Percentiles rank a stretch among this genome's conserved stretches.
Conservation (phyloP, 2,329 filamentous ascomycete species). For the Macrophomina tecta region DNA sequence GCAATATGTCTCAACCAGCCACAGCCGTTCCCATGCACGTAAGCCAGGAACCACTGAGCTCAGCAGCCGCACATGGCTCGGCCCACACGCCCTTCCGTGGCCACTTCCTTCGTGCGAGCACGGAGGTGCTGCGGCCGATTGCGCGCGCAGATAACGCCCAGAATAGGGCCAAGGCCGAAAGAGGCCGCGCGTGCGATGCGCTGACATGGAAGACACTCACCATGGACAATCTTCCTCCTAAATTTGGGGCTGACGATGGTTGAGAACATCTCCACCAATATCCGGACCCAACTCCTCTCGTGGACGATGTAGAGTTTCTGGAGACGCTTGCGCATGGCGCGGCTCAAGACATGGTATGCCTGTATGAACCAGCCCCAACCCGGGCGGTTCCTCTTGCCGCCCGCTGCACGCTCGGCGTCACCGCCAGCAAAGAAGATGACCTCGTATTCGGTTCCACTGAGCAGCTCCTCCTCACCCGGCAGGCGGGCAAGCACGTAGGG, state of each 20-base stretch:
- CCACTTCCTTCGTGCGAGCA: not conserved
- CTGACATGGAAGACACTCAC: slow-evolving; percentile 39
- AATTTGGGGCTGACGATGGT: slow-evolving; percentile 65
- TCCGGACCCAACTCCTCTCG: slow-evolving; percentile 62
- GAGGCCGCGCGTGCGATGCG: not conserved
- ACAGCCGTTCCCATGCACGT: not conserved
- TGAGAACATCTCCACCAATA: slow-evolving; percentile 62
- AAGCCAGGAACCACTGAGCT: slow-evolving; percentile 23
- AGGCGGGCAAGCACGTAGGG: slow-evolving; percentile 62
- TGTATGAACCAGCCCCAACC: slow-evolving; percentile 64
- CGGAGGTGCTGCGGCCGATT: not conserved
- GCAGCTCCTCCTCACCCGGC: slow-evolving; percentile 61
- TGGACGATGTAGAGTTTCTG: slow-evolving; percentile 64
- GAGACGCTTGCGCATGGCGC: slow-evolving; percentile 61
- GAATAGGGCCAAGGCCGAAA: not conserved
- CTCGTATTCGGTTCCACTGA: slow-evolving; percentile 61
- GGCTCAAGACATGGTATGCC: slow-evolving; percentile 61
- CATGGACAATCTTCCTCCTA: slow-evolving; percentile 62
- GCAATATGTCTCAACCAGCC: not conserved
- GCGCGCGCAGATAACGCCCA: not conserved
- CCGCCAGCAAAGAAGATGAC: slow-evolving; percentile 65
- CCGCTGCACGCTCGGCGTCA: slow-evolving; percentile 40
- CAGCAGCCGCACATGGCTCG: not conserved
- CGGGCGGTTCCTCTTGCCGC: slow-evolving; percentile 53
- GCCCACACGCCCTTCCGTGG: not conserved